Evolutionary conservation across 2,329 filamentous ascomycete species (phyloP), one percentile per base, ranked within the genome.

Genomic region (Aspergillus brunneoviolaceus): DNA sequence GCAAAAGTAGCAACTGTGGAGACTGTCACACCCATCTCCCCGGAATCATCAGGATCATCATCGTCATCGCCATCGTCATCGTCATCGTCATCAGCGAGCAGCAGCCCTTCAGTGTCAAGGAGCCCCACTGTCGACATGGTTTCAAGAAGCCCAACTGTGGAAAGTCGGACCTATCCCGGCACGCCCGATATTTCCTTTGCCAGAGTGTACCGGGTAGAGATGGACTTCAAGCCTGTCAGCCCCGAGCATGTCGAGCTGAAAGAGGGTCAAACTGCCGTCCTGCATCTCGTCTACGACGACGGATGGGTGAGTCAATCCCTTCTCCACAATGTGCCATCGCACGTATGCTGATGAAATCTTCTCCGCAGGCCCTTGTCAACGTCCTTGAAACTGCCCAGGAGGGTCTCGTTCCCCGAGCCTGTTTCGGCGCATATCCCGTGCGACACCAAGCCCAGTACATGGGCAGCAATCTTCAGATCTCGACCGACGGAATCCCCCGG

Each of bases 381-480:
- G 42, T 55, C 3, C 42, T 55, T 5, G 53, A 55, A 35, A 55
- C 53, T 2, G 48, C 47, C 42, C 42, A 55, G 23, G 53, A 55
- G n/a, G 53, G 53, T 4, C 42, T 55, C 0, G 53, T 55, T 7
- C 53, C 53, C 14, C 53, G 53, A 16, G 53, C 53, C 1, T 55
- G 53, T 29, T 55, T 55, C 11, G 47, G 42, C 12, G 45, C 53
- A n/a, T 47, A 55, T 14, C 53, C 53, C 0, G 27, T 55, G 5
- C 53, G 53, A n/a, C 47, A 55, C 53, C 53, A 55, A 49, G 53
- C 53, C 53, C 53, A 49, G 19, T 55, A 55, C n/a, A 45, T 55
- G 12, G 53, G 53, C 42, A 55, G 48, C 42, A 55, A 55, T 25
- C 47, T 55, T 19, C 42, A 29, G 7, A 55, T 55, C 27, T 55